Evolutionary conservation across 768 basidiomycete genomes (phyloP).

Genomic region (Brasilioporus rufonigricans): DNA sequence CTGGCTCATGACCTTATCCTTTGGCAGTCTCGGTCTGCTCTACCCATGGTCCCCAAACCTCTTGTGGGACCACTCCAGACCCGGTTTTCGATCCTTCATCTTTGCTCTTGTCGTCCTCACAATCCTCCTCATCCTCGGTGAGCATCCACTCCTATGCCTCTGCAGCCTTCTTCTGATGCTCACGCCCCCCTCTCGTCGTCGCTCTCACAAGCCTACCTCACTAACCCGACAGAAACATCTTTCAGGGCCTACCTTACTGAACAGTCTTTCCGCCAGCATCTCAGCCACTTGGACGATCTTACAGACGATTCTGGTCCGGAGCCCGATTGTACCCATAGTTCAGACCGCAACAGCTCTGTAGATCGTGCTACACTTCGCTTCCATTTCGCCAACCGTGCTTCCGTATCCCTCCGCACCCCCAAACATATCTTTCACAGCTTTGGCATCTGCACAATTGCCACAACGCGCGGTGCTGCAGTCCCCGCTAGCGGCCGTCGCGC

Average conservation of each 20-base stretch:
- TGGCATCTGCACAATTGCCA: slow-evolving; percentile 82
- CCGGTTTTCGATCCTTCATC: slow-evolving; percentile 70
- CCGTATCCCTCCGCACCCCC: slow-evolving; percentile 90
- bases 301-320: slow-evolving; percentile 47
- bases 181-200: not conserved
- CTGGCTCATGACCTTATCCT: slow-evolving; percentile 63
- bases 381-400: slow-evolving; percentile 91
- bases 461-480: slow-evolving; percentile 31
- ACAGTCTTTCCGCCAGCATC: slow-evolving; percentile 92
- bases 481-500: slow-evolving; percentile 58
- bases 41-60: slow-evolving; percentile 55
- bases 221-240: slow-evolving; percentile 91
- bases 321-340: slow-evolving; percentile 27
- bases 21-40: slow-evolving; percentile 60
- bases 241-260: slow-evolving; percentile 97
- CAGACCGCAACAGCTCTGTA: slow-evolving; percentile 13
- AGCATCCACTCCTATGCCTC: slow-evolving; percentile 25
- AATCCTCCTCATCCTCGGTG: slow-evolving; percentile 71
- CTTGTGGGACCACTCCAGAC: slow-evolving; percentile 51
- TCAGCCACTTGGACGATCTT: slow-evolving; percentile 77
- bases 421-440: slow-evolving; percentile 85
- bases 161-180: not conserved
- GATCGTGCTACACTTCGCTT: slow-evolving; percentile 42
- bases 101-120: slow-evolving; percentile 66
- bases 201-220: slow-evolving; percentile 75